Evolutionary conservation across 1,139 yeast species (phyloP).

Genomic region (Arxiozyma heterogenica): DNA sequence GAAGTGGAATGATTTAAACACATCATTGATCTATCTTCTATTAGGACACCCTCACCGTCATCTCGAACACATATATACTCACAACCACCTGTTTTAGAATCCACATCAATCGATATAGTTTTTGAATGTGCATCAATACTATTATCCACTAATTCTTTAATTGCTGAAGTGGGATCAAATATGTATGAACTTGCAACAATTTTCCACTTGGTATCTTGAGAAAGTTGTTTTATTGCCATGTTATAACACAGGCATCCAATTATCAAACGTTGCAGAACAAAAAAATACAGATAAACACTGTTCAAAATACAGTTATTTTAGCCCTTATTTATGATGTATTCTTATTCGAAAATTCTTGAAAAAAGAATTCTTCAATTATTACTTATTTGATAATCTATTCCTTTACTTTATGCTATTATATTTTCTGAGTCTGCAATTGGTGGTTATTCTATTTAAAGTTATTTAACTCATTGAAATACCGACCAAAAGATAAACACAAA

Average conservation of each 20-base stretch:
- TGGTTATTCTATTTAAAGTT: no score
- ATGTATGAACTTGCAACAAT: slow-evolving; percentile 22
- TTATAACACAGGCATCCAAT: not conserved
- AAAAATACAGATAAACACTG: not conserved
- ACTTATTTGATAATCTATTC: no score
- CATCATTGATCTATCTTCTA: slow-evolving; percentile 39
- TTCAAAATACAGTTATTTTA: no score
- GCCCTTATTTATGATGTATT: not conserved
- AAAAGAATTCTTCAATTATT: not conserved
- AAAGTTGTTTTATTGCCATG: slow-evolving; percentile 10
- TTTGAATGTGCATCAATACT: slow-evolving; percentile 56
- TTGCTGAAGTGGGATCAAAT: slow-evolving; percentile 36
- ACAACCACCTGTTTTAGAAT: slow-evolving; percentile 48
- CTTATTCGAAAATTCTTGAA: not conserved
- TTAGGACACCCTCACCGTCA: slow-evolving; percentile 56
- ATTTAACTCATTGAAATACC: no score
- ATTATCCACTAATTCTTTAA: slow-evolving; percentile 62
- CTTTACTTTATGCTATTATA: no score
- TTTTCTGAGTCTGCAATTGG: not conserved
- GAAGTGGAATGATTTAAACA: slow-evolving; percentile 57
- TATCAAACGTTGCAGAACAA: not conserved
- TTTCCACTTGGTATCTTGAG: slow-evolving; percentile 7
- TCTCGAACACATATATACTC: slow-evolving; percentile 50
- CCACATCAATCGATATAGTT: slow-evolving; percentile 44
- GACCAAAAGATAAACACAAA: not conserved